Percentiles rank a stretch among this genome's conserved stretches.
Evolutionary conservation across 768 basidiomycete genomes (phyloP).

Genomic region (Xerocomellus dryophilus): DNA sequence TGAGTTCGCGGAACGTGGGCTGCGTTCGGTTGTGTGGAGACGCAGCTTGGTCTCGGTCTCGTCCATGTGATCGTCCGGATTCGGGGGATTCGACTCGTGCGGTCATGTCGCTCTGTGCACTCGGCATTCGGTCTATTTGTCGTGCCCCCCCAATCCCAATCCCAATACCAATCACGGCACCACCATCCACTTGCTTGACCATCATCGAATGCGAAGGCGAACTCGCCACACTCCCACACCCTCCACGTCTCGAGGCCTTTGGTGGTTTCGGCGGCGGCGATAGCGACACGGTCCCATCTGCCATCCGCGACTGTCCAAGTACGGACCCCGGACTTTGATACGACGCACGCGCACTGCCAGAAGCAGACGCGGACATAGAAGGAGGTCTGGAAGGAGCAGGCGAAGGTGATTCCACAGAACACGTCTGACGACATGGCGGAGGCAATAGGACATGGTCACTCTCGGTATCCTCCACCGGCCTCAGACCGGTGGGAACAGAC

Average conservation of each 20-base stretch:
- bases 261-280: conserved; percentile 30
- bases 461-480: conserved; percentile 6
- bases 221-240: background rate
- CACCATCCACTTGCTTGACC: background rate
- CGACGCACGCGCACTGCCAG: conserved; percentile 43
- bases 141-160: background rate
- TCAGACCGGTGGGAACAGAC: conserved; percentile 18
- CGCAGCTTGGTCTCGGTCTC: conserved; percentile 11
- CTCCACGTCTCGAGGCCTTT: conserved; percentile 16
- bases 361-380: conserved; percentile 32
- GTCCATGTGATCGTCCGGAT: conserved; percentile 1
- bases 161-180: background rate
- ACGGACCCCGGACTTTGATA: conserved; percentile 6
- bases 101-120: conserved; percentile 33
- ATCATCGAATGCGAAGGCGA: conserved; percentile 9
- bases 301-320: conserved; percentile 6
- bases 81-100: conserved; percentile 16
- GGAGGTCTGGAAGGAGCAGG: conserved; percentile 43
- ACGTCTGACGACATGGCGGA: conserved; percentile 10
- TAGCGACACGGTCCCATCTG: conserved; percentile 23
- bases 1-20: conserved; percentile 49
- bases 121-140: conserved; percentile 22
- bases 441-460: conserved; percentile 5
- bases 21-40: conserved; percentile 27
- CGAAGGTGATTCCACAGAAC: conserved; percentile 22